Conservation (phyloP, 176 grass and related monocot genomes). For the Cocos nucifera region DNA sequence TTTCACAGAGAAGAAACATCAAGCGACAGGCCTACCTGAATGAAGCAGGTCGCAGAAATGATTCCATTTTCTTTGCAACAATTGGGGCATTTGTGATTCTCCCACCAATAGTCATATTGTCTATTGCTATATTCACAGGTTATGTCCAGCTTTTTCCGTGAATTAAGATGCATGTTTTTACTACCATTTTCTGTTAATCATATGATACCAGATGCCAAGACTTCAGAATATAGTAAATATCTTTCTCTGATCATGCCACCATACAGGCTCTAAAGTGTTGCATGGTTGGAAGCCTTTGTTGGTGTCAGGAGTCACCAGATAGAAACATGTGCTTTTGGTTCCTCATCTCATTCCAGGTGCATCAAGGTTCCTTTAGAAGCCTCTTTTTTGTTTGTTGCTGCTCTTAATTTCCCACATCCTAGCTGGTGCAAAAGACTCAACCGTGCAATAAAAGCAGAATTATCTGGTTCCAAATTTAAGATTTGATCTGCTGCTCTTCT, state of each 20-base stretch:
- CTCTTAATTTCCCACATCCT: conserved; percentile 13
- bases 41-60: conserved; percentile 53
- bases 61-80: conserved; percentile 73
- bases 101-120: conserved; percentile 61
- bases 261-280: conserved; percentile 8
- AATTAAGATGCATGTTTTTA: not conserved
- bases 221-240: no score
- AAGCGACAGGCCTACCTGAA: conserved; percentile 68
- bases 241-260: conserved; percentile 5
- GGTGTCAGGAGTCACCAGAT: conserved; percentile 1
- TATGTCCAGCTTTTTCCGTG: conserved; percentile 79
- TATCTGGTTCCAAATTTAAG: conserved; percentile 18
- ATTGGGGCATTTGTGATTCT: conserved; percentile 70
- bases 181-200: no score
- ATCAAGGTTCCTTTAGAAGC: conserved; percentile 15
- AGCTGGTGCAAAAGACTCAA: conserved; percentile 16
- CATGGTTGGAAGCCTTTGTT: not conserved
- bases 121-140: conserved; percentile 64
- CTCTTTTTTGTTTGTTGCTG: conserved; percentile 5
- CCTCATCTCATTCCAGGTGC: conserved; percentile 16
- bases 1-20: conserved; percentile 83
- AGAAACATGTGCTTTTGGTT: conserved; percentile 15
- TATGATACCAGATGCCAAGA: no score
- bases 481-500: conserved; percentile 21
- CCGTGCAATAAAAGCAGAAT: conserved; percentile 5